Conservation (phyloP, 2,329 filamentous ascomycete genomes). For the Cladophialophora psammophila region DNA sequence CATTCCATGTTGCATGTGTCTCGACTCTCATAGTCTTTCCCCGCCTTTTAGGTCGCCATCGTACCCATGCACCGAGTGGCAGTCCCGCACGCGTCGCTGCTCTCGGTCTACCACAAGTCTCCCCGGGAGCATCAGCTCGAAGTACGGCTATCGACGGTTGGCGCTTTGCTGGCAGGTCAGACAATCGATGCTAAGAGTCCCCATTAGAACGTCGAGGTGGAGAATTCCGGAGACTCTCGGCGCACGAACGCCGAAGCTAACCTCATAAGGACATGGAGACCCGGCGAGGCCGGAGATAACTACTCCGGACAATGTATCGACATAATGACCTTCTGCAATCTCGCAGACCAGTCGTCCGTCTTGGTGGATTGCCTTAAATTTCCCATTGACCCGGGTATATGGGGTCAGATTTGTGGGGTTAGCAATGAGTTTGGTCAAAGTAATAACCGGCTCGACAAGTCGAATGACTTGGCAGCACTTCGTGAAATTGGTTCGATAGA, state of each 20-base stretch:
- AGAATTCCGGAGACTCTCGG: neutral
- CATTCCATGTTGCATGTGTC: neutral
- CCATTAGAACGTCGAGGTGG: neutral
- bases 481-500: no score
- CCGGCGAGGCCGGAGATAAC: neutral
- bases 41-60: neutral
- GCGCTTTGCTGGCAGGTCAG: neutral
- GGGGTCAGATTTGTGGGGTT: no score
- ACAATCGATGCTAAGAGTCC: neutral
- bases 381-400: no score
- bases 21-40: neutral
- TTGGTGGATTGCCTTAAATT: no score
- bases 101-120: constrained; percentile 1
- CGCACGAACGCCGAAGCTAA: neutral
- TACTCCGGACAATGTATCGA: no score
- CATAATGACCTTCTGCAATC: no score
- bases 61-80: neutral
- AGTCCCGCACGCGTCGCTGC: neutral
- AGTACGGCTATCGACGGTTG: neutral
- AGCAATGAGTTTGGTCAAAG: no score
- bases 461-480: no score
- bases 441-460: no score
- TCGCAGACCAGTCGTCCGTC: no score
- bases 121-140: neutral
- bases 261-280: neutral